phyloP scores from a whole-genome alignment of 2,329 filamentous ascomycete species.

The Lithohypha guttulata region DNA sequence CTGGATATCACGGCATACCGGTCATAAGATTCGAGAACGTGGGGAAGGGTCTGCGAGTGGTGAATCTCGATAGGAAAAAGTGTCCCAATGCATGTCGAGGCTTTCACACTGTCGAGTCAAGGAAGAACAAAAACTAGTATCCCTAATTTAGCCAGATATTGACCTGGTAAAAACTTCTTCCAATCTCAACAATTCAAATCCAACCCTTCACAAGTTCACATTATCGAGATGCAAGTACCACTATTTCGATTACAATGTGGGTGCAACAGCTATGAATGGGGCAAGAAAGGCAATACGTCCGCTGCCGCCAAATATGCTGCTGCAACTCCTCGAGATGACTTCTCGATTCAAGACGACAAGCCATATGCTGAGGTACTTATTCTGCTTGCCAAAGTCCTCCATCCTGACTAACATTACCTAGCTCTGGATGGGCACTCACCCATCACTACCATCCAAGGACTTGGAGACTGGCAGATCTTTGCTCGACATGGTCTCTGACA shows the following conservation, averaged over 20 bases:
- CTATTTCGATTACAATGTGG: slow-evolving; percentile 65
- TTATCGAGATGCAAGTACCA: slow-evolving; percentile 60
- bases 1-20: too few species aligned
- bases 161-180: too few species aligned
- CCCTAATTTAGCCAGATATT: too few species aligned
- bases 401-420: slow-evolving; percentile 32
- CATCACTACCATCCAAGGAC: slow-evolving; percentile 88
- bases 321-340: slow-evolving; percentile 63
- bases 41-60: too few species aligned
- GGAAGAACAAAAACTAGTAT: too few species aligned
- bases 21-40: too few species aligned
- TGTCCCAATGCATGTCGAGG: too few species aligned
- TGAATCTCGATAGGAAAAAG: too few species aligned
- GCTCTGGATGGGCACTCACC: slow-evolving; percentile 99
- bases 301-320: slow-evolving; percentile 83
- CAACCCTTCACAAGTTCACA: too few species aligned
- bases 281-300: slow-evolving; percentile 76
- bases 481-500: slow-evolving; percentile 77
- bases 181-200: too few species aligned
- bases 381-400: too few species aligned
- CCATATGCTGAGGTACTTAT: slow-evolving; percentile 77
- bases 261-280: slow-evolving; percentile 98
- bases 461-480: slow-evolving; percentile 72
- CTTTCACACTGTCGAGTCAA: too few species aligned
- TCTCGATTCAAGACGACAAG: slow-evolving; percentile 72